Evolutionary conservation across 2,329 filamentous ascomycete species (phyloP), one percentile per base, ranked within the genome.

Genomic region (Xylogone sp.): DNA sequence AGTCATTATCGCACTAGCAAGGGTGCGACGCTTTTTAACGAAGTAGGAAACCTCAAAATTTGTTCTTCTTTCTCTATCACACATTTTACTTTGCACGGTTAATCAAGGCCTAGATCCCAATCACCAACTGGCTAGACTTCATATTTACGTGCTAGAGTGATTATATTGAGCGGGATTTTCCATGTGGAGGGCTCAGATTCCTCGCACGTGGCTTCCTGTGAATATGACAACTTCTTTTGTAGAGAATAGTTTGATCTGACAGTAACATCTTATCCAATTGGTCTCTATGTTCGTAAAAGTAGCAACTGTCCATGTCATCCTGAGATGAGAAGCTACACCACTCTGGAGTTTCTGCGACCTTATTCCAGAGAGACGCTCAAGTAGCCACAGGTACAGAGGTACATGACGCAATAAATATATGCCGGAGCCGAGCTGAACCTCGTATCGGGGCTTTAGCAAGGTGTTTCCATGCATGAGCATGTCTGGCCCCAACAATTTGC

Each of bases 91-190:
- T 42, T 42, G 52, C 62, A 64, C 59, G 57, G 50, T 60, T 59
- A 63, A 62, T 63, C 61, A 63, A 63, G 54, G 60, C 49, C 59
- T 59, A 56, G 53, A 53, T 45, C 46, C 56, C 54, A 58, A 49
- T 59, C 55, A 53, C 45, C 57, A 53, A 62, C 56, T 62, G 61
- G 52, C 52, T 59, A 55, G 52, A 48, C 53, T 54, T 65, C 61
- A 65, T 60, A 61, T 61, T 61, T 60, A 55, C 58, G 56, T 65
- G 61, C 60, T 49, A 60, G 48, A 65, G 51, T 51, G 29, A 61
- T 42, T 43, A 58, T 56, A 21, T 43, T 43, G 16, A 19, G 49
- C 47, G 51, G 48, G 49, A 49, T 48, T 46, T 31, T 46, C 42
- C 21, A 46, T 49, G 48, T 47, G 53, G 45, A 55, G 39, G 51